Percentiles rank a stretch among this genome's conserved stretches.
These are phyloP conservation scores for Casuarina glauca DNA, from an alignment of 306 rosid genomes.

Conservation along the genomic window DNA sequence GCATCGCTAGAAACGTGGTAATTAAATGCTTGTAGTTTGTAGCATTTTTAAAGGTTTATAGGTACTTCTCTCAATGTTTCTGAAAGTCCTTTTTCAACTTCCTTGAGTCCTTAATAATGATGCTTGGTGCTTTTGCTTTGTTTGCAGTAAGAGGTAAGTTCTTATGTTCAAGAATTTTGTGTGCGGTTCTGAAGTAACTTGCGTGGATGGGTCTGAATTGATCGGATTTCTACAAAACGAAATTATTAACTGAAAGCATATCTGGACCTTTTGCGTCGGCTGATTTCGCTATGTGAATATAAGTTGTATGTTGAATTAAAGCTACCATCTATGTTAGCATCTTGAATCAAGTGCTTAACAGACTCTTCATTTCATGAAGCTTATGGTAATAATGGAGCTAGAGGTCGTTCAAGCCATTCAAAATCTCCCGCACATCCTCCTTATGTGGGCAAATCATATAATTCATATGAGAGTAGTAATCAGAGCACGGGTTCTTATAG, in stretches of 20 bases:
- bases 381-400: conserved; percentile 80
- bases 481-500: conserved; percentile 62
- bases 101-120: conserved; percentile 42
- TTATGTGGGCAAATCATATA: conserved; percentile 58
- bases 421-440: conserved; percentile 83
- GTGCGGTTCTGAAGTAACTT: conserved; percentile 62
- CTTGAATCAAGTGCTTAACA: conserved; percentile 72
- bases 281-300: conserved; percentile 61
- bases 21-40: conserved; percentile 62
- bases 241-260: conserved; percentile 58
- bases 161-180: conserved; percentile 76
- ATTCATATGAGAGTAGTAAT: conserved; percentile 67
- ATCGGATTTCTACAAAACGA: conserved; percentile 52
- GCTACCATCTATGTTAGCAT: conserved; percentile 67
- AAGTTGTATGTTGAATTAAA: conserved; percentile 74
- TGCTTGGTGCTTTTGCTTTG: conserved; percentile 59
- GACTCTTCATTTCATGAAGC: conserved; percentile 95
- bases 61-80: conserved; percentile 25
- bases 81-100: conserved; percentile 22
- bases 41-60: conserved; percentile 37
- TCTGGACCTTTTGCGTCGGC: conserved; percentile 52
- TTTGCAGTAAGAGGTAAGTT: conserved; percentile 99
- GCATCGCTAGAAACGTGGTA: conserved; percentile 76
- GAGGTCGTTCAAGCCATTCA: conserved; percentile 85
- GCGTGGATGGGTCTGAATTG: conserved; percentile 52